These are phyloP conservation scores for Mycosphaerelloides madeirae DNA, from an alignment of 2,329 filamentous ascomycete species.

Conservation along the genomic window DNA sequence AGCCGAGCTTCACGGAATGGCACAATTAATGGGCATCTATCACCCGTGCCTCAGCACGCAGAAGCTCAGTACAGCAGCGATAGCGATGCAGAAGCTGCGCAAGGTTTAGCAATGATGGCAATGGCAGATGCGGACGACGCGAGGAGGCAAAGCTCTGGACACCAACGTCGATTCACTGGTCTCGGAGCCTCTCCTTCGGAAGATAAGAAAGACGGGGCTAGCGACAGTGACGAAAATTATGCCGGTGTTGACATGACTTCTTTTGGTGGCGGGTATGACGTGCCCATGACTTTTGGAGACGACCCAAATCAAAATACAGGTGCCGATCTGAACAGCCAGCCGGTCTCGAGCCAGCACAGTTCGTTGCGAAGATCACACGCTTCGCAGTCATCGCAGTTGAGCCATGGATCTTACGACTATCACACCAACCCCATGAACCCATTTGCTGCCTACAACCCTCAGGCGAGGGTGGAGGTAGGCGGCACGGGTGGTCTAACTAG, in stretches of 20 bases:
- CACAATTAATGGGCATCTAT: constrained; percentile 42
- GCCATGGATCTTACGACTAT: constrained; percentile 41
- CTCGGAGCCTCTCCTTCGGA: constrained; percentile 37
- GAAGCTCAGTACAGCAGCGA: constrained; percentile 58
- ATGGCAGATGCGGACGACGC: constrained; percentile 68
- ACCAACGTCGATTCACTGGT: constrained; percentile 47
- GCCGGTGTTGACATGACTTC: constrained; percentile 65
- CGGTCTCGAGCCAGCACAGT: constrained; percentile 41
- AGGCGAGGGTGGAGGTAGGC: constrained; percentile 76
- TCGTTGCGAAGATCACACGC: constrained; percentile 43
- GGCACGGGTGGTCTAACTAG: constrained; percentile 85
- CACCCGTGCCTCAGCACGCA: constrained; percentile 41
- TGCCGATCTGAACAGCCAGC: constrained; percentile 34
- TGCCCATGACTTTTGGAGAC: constrained; percentile 57
- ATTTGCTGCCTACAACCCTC: constrained; percentile 49
- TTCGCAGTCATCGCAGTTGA: constrained; percentile 40
- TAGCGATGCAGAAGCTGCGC: constrained; percentile 81
- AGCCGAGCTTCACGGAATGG: constrained; percentile 21
- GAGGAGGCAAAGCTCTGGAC: constrained; percentile 55
- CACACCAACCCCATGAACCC: constrained; percentile 50
- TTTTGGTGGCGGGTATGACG: constrained; percentile 67
- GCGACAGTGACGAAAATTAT: constrained; percentile 74
- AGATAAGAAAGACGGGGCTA: constrained; percentile 48
- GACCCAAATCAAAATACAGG: constrained; percentile 39
- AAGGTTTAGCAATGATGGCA: constrained; percentile 76